These are phyloP conservation scores for Skeletonema tropicum DNA, from an alignment of 108 stramenopile species.

Conservation along the genomic window DNA sequence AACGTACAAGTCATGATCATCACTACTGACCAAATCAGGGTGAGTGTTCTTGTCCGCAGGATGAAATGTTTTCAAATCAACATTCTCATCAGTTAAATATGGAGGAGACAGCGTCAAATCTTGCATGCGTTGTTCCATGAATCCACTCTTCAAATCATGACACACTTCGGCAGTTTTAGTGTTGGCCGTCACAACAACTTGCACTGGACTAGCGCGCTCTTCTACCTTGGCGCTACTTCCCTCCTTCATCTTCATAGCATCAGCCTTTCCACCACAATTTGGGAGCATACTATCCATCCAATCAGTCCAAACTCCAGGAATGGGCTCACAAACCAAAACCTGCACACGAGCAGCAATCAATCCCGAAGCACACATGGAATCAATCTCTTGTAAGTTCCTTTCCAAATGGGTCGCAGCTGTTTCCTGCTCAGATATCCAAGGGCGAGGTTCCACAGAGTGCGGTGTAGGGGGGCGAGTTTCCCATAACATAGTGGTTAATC, in stretches of 20 bases:
- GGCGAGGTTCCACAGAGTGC: slow-evolving; percentile 62
- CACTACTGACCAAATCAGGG: slow-evolving; percentile 82
- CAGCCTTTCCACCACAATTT: slow-evolving; percentile 75
- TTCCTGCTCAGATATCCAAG: slow-evolving; percentile 88
- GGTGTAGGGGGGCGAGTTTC: slow-evolving; percentile 73
- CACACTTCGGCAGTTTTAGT: slow-evolving; percentile 80
- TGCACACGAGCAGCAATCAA: slow-evolving; percentile 83
- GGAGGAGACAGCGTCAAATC: slow-evolving; percentile 83
- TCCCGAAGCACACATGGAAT: slow-evolving; percentile 87
- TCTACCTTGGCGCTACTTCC: slow-evolving; percentile 54
- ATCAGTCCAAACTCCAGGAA: slow-evolving; percentile 83
- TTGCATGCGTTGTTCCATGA: slow-evolving; percentile 87
- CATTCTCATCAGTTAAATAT: slow-evolving; percentile 55
- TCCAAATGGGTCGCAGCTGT: slow-evolving; percentile 83
- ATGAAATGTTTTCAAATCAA: slow-evolving; percentile 39
- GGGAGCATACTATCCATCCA: slow-evolving; percentile 85
- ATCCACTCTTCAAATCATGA: slow-evolving; percentile 86
- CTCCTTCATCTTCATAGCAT: slow-evolving; percentile 46
- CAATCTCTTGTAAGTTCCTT: slow-evolving; percentile 82
- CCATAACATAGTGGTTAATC: slow-evolving; percentile 86
- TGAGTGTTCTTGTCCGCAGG: slow-evolving; percentile 77
- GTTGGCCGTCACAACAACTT: slow-evolving; percentile 84
- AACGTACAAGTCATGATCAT: slow-evolving; percentile 85
- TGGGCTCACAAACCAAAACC: slow-evolving; percentile 86
- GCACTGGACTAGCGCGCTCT: slow-evolving; percentile 84